Percentiles rank a stretch among this genome's conserved stretches.
These are phyloP conservation scores for Selenicereus undatus DNA, from an alignment of 148 eudicot species.

Conservation along the genomic window DNA sequence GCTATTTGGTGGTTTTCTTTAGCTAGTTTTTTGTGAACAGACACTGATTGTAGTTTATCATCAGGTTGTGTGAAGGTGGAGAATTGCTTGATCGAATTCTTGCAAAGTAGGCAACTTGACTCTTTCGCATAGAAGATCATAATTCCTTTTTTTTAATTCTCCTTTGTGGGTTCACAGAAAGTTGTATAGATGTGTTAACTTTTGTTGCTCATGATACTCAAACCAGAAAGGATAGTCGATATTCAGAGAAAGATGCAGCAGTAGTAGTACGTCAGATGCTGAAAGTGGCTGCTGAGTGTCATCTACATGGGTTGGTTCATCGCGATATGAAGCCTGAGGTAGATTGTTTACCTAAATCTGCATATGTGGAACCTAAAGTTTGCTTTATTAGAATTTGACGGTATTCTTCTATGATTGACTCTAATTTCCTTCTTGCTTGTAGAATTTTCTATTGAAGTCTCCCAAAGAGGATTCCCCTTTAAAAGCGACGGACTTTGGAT, in stretches of 20 bases:
- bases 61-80: constrained; percentile 97
- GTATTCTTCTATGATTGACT: constrained; percentile 7
- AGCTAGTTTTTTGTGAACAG: neutral
- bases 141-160: neutral
- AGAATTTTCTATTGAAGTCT: constrained; percentile 94
- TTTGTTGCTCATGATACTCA: constrained; percentile 8
- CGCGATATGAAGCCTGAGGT: constrained; percentile 99
- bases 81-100: constrained; percentile 91
- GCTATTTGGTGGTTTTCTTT: neutral
- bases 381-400: neutral
- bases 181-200: constrained; percentile 4
- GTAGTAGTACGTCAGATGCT: constrained; percentile 93
- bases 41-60: constrained; percentile 11
- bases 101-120: constrained; percentile 57
- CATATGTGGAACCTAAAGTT: neutral
- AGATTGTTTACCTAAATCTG: constrained; percentile 4
- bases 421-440: constrained; percentile 19
- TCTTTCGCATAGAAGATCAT: neutral
- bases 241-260: constrained; percentile 92
- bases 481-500: constrained; percentile 96
- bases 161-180: neutral
- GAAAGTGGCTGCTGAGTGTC: constrained; percentile 97
- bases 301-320: constrained; percentile 93
- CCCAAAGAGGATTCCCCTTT: constrained; percentile 65
- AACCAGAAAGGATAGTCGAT: constrained; percentile 88